A percentile compares a stretch with the other conserved stretches of the same genome.
phyloP scores from a whole-genome alignment of 768 basidiomycete genomes.

The Amanita muscaria region DNA sequence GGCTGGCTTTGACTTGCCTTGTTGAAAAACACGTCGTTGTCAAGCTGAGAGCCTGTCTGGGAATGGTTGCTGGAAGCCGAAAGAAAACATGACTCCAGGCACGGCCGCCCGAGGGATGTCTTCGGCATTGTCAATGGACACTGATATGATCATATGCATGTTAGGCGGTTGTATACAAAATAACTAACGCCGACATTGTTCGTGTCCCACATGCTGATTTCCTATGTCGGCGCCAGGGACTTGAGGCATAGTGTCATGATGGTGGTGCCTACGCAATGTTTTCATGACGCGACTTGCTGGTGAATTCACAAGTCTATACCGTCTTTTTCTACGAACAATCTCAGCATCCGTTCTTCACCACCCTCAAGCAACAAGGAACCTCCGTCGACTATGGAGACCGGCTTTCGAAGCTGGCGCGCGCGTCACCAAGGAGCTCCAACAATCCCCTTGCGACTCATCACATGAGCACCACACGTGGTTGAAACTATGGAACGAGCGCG shows the following conservation, averaged over 20 bases:
- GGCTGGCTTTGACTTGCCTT: slow-evolving; percentile 28
- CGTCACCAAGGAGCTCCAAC: slow-evolving; percentile 33
- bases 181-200: too few species aligned
- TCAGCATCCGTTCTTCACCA: slow-evolving; percentile 55
- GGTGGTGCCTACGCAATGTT: too few species aligned
- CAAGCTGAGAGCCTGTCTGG: slow-evolving; percentile 55
- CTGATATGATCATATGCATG: too few species aligned
- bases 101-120: too few species aligned
- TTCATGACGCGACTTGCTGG: slow-evolving; percentile 20
- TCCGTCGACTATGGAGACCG: slow-evolving; percentile 46
- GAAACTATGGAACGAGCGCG: slow-evolving; percentile 43
- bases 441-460: slow-evolving; percentile 14
- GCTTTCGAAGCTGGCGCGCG: slow-evolving; percentile 42
- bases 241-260: too few species aligned
- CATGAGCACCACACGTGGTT: slow-evolving; percentile 35
- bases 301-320: slow-evolving; percentile 48
- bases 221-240: too few species aligned
- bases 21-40: slow-evolving; percentile 58
- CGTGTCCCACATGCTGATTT: too few species aligned
- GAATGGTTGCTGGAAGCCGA: slow-evolving; percentile 79
- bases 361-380: slow-evolving; percentile 28
- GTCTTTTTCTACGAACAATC: slow-evolving; percentile 46
- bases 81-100: slow-evolving; percentile 83
- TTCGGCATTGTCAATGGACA: too few species aligned
- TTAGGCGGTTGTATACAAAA: too few species aligned